Evolutionary conservation across 176 grass and related monocot genomes (phyloP).

Genomic region (Leersia perrieri): DNA sequence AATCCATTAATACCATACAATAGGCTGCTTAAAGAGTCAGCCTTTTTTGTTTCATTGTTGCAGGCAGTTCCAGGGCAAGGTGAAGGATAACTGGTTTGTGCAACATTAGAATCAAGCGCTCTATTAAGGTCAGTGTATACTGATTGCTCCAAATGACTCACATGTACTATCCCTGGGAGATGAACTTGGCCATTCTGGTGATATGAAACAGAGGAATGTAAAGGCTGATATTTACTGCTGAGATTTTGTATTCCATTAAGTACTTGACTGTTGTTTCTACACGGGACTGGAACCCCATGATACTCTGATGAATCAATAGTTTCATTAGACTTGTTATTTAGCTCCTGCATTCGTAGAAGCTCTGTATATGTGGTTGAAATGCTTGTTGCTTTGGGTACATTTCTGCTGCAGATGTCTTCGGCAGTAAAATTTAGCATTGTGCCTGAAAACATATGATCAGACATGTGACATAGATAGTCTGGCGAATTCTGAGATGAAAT

Average conservation of each 20-base stretch:
- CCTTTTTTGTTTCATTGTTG: constrained; percentile 30
- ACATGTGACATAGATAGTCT: constrained; percentile 34
- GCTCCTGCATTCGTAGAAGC: constrained; percentile 51
- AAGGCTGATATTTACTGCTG: not conserved
- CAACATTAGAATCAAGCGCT: constrained; percentile 24
- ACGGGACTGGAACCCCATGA: constrained; percentile 19
- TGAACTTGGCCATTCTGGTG: constrained; percentile 23
- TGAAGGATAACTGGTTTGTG: constrained; percentile 15
- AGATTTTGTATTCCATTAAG: constrained; percentile 10
- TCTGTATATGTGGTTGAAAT: constrained; percentile 48
- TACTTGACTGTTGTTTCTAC: constrained; percentile 21
- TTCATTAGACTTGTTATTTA: constrained; percentile 25
- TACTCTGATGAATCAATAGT: constrained; percentile 27
- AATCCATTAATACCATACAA: constrained; percentile 17
- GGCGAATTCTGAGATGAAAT: constrained; percentile 66
- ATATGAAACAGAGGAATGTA: constrained; percentile 25
- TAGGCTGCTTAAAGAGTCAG: constrained; percentile 10
- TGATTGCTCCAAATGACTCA: constrained; percentile 20
- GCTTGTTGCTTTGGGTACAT: constrained; percentile 11
- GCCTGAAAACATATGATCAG: constrained; percentile 26
- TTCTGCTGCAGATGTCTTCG: constrained; percentile 33
- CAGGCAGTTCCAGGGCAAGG: constrained; percentile 26
- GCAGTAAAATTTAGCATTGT: constrained; percentile 25
- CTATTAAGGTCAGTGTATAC: constrained; percentile 9
- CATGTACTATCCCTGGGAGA: constrained; percentile 13